Base-by-base conservation (phyloP, 441 rosid genomes). In the Adansonia gregorii region DNA sequence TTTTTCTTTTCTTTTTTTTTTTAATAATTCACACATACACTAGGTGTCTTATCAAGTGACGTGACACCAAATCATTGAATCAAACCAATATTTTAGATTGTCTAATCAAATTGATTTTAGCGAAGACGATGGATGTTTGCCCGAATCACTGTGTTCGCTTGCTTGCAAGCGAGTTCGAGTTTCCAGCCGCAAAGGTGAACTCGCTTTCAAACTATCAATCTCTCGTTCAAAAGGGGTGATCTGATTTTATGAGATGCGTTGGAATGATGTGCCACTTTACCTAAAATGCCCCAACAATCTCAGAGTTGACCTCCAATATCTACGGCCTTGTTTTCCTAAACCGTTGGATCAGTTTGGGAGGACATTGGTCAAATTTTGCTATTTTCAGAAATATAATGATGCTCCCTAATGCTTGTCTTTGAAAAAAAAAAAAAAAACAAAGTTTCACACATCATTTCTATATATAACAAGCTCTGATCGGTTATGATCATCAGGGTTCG, bases 361-460 rank as follows among this genome's bases (percentile, higher is more conserved):
- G 24, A 52, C 54, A 24, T 8, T 22, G 39, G 73, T 69, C 77
- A 64, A 76, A 20, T 17, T 63, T 56, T 19, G n/a, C 56, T 45
- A 2, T 49, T 66, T 80, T 79, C 83, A 76, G 31, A 9, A 4
- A 3, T n/a, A 76, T 20, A 83, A 85, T 87, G 68, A 85, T 87
- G 65, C 0, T 66, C 20, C 66, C 43, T 19, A 31, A 31, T 74
- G 72, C 76, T 31, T 20, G 60, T 78, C 72, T 55, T 77, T 76
- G 72, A 39, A 68, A 78, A 70, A 27, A 24, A 24, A 24, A 24
- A 24, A 24, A 27, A 27, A 27, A 27, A 1, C 35, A 65, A 15
- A 2, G 7, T 9, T n/a, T 67, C 35, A 67, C 0, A 45, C 19
- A 35, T 27, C 35, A 9, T 60, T 48, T 20, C 54, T 5, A 59